Base-by-base conservation (phyloP, 2,329 filamentous ascomycete species). In the Colletotrichum eleusines region DNA sequence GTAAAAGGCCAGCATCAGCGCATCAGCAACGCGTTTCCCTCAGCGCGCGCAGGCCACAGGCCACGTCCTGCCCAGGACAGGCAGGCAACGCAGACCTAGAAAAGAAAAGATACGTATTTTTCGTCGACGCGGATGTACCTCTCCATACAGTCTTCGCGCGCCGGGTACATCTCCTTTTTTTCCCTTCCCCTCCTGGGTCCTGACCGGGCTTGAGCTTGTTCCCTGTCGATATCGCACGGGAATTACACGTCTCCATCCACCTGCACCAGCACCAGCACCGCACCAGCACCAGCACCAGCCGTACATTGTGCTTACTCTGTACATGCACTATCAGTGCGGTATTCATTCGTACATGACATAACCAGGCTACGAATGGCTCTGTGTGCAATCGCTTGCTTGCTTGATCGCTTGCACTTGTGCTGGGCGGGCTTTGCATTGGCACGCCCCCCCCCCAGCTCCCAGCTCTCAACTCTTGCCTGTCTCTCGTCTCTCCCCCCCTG, bases 161-260 rank as follows among this genome's bases (percentile, higher is more conserved):
- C 40, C 3, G 42, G 46, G 35, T 57, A 50, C 38, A 20, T 54
- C 50, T 26, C 58, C 33, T 50, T 28, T 54, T 53, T 35, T 44
- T 46, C 18, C 33, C 50, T 35, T 40, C 46, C 28, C 40, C 7
- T 4, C 26, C 28, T n/a, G n/a, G n/a, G n/a, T 33, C 28, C 48
- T 50, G 33, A 44, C 63, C 58, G 42, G 63, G 64, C 55, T 63
- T 28, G 50, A 71, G 68, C 68, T 67, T 67, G 57, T 62, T 62
- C 63, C 68, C 50, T 71, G 68, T 67, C 26, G 23, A 28, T 63
- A 51, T 51, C n/a, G 42, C 28, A 50, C 42, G 18, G 51, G 51
- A 55, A 55, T 61, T 61, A 31, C 59, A 62, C 44, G 33, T 62
- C 31, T 48, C 40, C 44, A 50, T 53, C 18, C 31, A 53, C 48